Percentiles rank a stretch among this genome's conserved stretches.
Evolutionary conservation across 441 rosid species (phyloP).

Genomic region (Populus hybrid): DNA sequence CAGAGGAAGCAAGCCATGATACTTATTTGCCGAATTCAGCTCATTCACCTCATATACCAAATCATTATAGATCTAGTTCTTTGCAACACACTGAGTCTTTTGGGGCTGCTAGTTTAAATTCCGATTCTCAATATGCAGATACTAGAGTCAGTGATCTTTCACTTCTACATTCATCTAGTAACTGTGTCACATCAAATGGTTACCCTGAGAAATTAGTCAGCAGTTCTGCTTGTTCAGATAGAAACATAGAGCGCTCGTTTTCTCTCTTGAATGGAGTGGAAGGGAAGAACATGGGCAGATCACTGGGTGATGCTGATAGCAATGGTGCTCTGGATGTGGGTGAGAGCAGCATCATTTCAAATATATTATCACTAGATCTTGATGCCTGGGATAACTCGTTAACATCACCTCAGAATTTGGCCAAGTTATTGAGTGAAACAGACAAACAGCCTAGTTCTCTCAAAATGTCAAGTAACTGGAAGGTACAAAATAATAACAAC

Average conservation of each 20-base stretch:
- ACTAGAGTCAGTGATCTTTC: slow-evolving; percentile 31
- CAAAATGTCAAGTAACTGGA: slow-evolving; percentile 48
- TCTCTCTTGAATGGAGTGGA: slow-evolving; percentile 43
- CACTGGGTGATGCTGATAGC: slow-evolving; percentile 27
- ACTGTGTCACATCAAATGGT: slow-evolving; percentile 45
- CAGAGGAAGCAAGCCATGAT: slow-evolving; percentile 42
- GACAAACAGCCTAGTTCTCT: slow-evolving; percentile 51
- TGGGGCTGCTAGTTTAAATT: slow-evolving; percentile 29
- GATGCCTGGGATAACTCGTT: slow-evolving; percentile 83
- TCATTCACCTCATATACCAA: slow-evolving; percentile 37
- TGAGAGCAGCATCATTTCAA: slow-evolving; percentile 69
- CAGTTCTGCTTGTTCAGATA: slow-evolving; percentile 33
- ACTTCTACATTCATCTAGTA: slow-evolving; percentile 27
- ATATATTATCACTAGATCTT: slow-evolving; percentile 75
- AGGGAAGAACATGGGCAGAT: slow-evolving; percentile 33
- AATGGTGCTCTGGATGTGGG: slow-evolving; percentile 39
- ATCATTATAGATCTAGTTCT: slow-evolving; percentile 47
- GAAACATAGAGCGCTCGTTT: slow-evolving; percentile 31
- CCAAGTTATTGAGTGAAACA: slow-evolving; percentile 54
- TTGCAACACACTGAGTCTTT: slow-evolving; percentile 40
- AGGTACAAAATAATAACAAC: slow-evolving; percentile 50
- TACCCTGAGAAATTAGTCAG: slow-evolving; percentile 39
- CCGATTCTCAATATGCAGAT: slow-evolving; percentile 34
- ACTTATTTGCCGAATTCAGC: slow-evolving; percentile 42
- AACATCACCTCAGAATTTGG: slow-evolving; percentile 61